Base-by-base conservation (phyloP, 768 basidiomycete genomes). In the Suillus plorans region DNA sequence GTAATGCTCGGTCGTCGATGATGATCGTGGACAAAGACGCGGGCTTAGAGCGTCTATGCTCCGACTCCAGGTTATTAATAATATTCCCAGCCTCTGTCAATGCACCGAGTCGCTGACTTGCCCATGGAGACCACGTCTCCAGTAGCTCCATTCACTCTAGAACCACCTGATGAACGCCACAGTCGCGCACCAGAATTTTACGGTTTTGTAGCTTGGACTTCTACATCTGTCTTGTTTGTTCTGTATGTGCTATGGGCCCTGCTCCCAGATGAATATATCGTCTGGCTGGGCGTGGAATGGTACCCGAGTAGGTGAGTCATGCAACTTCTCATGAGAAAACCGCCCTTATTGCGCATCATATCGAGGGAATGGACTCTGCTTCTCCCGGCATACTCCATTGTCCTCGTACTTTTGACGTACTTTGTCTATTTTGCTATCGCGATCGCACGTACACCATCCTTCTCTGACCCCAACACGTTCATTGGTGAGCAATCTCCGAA, bases 201-300 rank as follows among this genome's bases (percentile, higher is more conserved):
- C 69, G 94, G 94, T n/a, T 95, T 95, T 73, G 91, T 91, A 5
- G 91, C 91, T 18, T 92, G 88, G 89, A 87, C 88, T 10, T 87
- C 87, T 0, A 94, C 94, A 0, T 87, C 85, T 60, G 76, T 94
- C 34, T 76, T 86, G 2, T 95, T 90, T 71, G 74, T 84, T 61
- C 70, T 91, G 31, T 94, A 90, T 72, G 70, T 94, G 41, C 77
- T 94, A 7, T 95, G 94, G 94, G 91, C 89, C 1, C 73, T 94
- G 44, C 79, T 92, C 16, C 93, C 94, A 6, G 90, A 93, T 72
- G 80, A 82, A 39, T 87, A 80, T 74, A 88, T 95, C 62, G 61
- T 83, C 45, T 80, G 81, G 78, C 72, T 86, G 12, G 94, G 94
- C 10, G 80, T 95, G 36, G 77, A 82, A 13, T 96, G 94, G 94